These are phyloP conservation scores for Breviolum minutum DNA, from an alignment of 73 alveolate species.

Conservation along the genomic window DNA sequence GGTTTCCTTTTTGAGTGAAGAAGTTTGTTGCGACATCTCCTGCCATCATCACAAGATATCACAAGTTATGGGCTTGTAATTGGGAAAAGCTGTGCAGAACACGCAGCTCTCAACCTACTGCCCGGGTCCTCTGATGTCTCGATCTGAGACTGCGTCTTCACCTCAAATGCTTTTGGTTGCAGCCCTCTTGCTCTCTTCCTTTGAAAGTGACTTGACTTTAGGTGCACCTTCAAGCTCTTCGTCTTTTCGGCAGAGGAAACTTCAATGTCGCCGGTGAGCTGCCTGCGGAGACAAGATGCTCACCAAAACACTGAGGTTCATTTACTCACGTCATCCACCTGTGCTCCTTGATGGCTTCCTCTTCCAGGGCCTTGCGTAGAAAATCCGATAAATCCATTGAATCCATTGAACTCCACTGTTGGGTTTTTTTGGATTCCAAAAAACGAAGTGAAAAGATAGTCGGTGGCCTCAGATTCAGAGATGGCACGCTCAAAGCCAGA, in stretches of 20 bases:
- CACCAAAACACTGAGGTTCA: background rate
- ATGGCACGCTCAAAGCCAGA: conserved; percentile 34
- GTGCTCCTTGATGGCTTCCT: conserved; percentile 37
- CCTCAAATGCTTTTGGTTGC: background rate
- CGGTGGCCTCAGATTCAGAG: conserved; percentile 17
- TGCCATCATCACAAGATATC: background rate
- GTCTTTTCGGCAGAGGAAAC: conserved; percentile 4
- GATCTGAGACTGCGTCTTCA: conserved; percentile 39
- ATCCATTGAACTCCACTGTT: too few relatives aligned
- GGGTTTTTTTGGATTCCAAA: too few relatives aligned
- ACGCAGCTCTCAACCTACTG: background rate
- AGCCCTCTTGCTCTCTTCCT: too few relatives aligned
- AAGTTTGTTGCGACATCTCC: conserved; percentile 44
- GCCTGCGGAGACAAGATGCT: background rate
- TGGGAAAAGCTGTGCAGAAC: background rate
- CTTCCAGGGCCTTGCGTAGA: conserved; percentile 8
- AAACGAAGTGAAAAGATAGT: background rate
- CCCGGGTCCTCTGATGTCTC: conserved; percentile 38
- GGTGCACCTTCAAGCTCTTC: conserved; percentile 6
- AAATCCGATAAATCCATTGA: background rate
- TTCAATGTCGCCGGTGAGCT: conserved; percentile 24
- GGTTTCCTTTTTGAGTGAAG: conserved; percentile 20
- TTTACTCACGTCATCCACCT: background rate
- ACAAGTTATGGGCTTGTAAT: background rate
- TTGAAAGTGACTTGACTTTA: too few relatives aligned